A percentile compares a stretch with the other conserved stretches of the same genome.
Evolutionary conservation across 345 rosid species (phyloP).

Genomic region (Nasturtium officinale): DNA sequence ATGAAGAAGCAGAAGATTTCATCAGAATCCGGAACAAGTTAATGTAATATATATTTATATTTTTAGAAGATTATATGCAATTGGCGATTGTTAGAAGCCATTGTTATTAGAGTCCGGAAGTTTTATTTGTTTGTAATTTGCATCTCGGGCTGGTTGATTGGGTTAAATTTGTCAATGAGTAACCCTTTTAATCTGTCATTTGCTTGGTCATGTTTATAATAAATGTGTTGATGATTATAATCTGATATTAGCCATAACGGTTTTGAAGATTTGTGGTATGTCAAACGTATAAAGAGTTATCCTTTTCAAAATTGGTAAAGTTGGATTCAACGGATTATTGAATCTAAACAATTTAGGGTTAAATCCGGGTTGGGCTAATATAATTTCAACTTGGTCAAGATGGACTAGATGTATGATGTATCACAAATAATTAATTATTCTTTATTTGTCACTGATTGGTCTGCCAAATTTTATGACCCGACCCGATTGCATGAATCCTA

Average conservation of each 20-base stretch:
- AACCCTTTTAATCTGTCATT: constrained; percentile 28
- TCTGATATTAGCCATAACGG: background rate
- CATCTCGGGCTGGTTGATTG: constrained; percentile 18
- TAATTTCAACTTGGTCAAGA: background rate
- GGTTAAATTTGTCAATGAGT: constrained; percentile 41
- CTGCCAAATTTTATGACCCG: background rate
- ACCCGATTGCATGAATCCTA: background rate
- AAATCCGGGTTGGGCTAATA: background rate
- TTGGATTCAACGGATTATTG: background rate
- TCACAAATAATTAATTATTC: no score
- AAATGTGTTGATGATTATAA: background rate
- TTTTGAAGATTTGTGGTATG: background rate
- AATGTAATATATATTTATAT: background rate
- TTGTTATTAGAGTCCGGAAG: constrained; percentile 2
- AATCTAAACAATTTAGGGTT: no score
- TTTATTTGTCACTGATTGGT: no score
- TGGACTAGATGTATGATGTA: background rate
- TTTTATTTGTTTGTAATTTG: constrained; percentile 16
- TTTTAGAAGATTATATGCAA: background rate
- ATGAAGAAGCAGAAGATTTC: constrained; percentile 39
- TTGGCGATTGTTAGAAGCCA: constrained; percentile 9
- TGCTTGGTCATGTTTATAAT: constrained; percentile 1
- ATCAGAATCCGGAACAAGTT: constrained; percentile 37
- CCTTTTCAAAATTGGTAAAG: background rate
- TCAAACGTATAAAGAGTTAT: background rate